Conservation (phyloP, 2,329 filamentous ascomycete species). For the Calonectria hawksworthii region DNA sequence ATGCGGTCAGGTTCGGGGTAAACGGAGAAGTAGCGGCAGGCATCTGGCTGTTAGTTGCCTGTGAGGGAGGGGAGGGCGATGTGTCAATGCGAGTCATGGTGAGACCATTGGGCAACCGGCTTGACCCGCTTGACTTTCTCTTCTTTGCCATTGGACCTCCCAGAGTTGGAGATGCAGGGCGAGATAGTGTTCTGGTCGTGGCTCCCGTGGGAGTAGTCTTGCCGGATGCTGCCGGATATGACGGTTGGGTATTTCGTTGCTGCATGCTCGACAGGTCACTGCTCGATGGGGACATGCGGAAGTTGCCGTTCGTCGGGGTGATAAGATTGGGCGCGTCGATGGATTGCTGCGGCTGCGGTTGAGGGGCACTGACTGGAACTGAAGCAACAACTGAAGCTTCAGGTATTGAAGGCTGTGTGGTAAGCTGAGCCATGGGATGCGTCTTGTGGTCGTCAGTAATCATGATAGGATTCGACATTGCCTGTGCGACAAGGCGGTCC, state of each 20-base stretch:
- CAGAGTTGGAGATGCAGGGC: conserved; percentile 80
- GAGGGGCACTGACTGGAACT: conserved; percentile 31
- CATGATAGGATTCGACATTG: conserved; percentile 90
- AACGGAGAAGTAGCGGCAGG: conserved; percentile 66
- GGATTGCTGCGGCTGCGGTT: conserved; percentile 19
- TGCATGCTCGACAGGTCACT: conserved; percentile 74
- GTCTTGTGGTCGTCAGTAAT: conserved; percentile 99
- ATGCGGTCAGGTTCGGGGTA: conserved; percentile 61
- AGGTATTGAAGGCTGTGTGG: conserved; percentile 45
- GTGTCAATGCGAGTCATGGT: conserved; percentile 88
- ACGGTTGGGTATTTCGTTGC: conserved; percentile 62
- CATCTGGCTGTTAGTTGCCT: conserved; percentile 55
- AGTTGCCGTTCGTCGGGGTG: conserved; percentile 56
- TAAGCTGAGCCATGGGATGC: conserved; percentile 59
- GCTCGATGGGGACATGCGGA: conserved; percentile 71
- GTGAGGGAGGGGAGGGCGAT: conserved; percentile 56
- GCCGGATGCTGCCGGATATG: conserved; percentile 49
- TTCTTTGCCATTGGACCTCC: conserved; percentile 81
- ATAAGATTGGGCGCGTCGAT: conserved; percentile 52
- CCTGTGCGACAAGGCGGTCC: conserved; percentile 84
- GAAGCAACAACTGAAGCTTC: conserved; percentile 39
- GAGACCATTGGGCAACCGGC: conserved; percentile 76
- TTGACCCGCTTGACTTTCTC: conserved; percentile 82
- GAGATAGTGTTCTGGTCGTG: conserved; percentile 66
- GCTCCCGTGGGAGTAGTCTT: conserved; percentile 50